Conservation (phyloP, 257 asterid species). For the Dorcoceras hygrometricum region DNA sequence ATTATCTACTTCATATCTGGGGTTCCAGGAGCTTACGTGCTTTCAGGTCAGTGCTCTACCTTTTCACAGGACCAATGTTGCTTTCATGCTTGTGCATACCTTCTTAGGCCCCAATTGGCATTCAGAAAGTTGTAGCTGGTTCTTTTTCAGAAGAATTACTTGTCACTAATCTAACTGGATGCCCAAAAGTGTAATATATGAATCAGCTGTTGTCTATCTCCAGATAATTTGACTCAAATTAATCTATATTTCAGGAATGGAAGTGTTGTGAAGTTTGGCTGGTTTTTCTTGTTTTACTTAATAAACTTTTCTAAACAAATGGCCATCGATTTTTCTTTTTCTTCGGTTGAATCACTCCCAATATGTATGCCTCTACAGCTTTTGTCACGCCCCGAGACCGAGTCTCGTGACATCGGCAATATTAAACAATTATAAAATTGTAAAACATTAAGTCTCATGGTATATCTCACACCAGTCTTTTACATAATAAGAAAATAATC, state of each 20-base stretch:
- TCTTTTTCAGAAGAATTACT: background rate
- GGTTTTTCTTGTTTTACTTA: conserved; percentile 93
- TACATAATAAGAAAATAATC: no score
- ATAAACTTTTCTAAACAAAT: conserved; percentile 35
- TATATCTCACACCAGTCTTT: no score
- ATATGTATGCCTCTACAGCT: conserved; percentile 45
- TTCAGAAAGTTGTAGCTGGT: background rate
- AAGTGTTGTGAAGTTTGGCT: conserved; percentile 81
- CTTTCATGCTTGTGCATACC: background rate
- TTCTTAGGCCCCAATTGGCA: background rate
- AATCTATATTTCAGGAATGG: conserved; percentile 61
- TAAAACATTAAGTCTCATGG: no score
- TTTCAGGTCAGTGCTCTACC: conserved; percentile 51
- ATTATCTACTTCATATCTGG: conserved; percentile 90
- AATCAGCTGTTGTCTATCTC: conserved; percentile 5
- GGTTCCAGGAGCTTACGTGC: conserved; percentile 98
- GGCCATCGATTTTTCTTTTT: conserved; percentile 1
- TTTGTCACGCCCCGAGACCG: no score
- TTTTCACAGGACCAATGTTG: conserved; percentile 7
- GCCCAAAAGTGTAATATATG: conserved; percentile 1
- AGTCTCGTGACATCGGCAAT: no score
- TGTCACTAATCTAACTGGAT: background rate
- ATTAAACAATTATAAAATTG: no score
- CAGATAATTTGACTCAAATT: conserved; percentile 20
- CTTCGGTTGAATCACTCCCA: conserved; percentile 3